These are phyloP conservation scores for Acephala macrosclerotiorum DNA, from an alignment of 2,329 filamentous ascomycete genomes.

Conservation along the genomic window DNA sequence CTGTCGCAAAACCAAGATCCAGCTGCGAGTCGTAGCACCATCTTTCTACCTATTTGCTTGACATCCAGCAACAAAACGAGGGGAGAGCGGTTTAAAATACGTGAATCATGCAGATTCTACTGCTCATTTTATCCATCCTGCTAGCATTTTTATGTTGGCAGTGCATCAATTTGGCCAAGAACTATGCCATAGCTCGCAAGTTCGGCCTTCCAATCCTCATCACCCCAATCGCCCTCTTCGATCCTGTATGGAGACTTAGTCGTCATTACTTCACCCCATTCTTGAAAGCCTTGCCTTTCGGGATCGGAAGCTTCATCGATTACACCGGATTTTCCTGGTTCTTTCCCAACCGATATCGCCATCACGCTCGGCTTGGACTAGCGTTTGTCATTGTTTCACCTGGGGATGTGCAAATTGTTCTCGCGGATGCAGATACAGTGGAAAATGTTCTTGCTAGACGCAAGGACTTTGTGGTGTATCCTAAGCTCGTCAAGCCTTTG, in stretches of 20 bases:
- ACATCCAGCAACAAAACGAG: too few relatives aligned
- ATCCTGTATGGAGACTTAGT: background rate
- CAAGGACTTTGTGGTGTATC: conserved; percentile 19
- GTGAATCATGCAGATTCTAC: background rate
- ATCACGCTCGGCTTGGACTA: conserved; percentile 9
- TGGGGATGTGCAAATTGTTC: conserved; percentile 4
- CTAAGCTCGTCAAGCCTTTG: conserved; percentile 25
- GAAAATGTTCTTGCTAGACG: conserved; percentile 21
- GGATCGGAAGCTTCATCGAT: background rate
- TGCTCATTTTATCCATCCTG: background rate
- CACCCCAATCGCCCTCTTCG: background rate
- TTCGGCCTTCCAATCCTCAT: conserved; percentile 14
- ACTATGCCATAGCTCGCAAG: conserved; percentile 3
- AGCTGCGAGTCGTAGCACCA: too few relatives aligned
- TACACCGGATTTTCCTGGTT: background rate
- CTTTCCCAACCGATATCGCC: background rate
- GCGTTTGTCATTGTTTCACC: conserved; percentile 23
- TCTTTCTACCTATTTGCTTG: too few relatives aligned
- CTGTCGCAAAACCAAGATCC: too few relatives aligned
- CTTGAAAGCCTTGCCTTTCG: background rate
- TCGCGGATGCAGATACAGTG: conserved; percentile 17
- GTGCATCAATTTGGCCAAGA: conserved; percentile 3
- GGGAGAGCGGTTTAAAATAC: background rate
- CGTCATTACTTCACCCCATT: background rate
- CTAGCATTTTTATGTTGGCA: background rate